Evolutionary conservation across 163 green algal species (phyloP).

Genomic region (Coccomyxa subellipsoidea): DNA sequence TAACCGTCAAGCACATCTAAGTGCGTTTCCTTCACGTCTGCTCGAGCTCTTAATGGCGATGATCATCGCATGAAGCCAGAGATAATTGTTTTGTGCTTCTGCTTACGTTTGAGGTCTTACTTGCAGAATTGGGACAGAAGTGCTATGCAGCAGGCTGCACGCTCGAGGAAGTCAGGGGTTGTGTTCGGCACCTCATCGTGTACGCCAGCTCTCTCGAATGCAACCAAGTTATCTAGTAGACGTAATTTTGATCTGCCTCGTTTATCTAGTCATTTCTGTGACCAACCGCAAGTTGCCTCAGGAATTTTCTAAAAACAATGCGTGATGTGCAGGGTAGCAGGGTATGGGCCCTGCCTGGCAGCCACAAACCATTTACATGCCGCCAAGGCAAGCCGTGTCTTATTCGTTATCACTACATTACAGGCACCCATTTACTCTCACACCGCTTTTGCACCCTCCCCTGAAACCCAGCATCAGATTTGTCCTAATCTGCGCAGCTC

Average conservation of each 20-base stretch:
- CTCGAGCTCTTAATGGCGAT: no score
- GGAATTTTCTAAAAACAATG: no score
- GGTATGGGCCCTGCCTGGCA: constrained; percentile 51
- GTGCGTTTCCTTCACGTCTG: not conserved
- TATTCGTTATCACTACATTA: not conserved
- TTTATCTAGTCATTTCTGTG: no score
- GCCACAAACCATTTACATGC: constrained; percentile 47
- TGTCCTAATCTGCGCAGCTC: constrained; percentile 24
- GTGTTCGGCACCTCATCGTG: constrained; percentile 59
- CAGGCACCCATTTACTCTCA: not conserved
- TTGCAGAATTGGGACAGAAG: constrained; percentile 30
- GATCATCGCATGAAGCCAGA: no score
- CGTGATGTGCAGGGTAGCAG: constrained; percentile 27
- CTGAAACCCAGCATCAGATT: not conserved
- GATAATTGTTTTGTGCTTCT: no score
- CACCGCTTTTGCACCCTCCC: no score
- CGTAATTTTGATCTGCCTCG: no score
- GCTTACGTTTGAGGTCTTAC: no score
- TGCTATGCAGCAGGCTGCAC: constrained; percentile 33
- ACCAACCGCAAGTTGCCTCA: no score
- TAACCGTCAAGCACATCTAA: not conserved
- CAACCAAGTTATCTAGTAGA: not conserved
- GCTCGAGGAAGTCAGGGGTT: constrained; percentile 38
- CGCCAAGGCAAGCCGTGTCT: constrained; percentile 27
- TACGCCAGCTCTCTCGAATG: constrained; percentile 12